Evolutionary conservation across 2,329 filamentous ascomycete species (phyloP).

Genomic region (Colletotrichum navitas): DNA sequence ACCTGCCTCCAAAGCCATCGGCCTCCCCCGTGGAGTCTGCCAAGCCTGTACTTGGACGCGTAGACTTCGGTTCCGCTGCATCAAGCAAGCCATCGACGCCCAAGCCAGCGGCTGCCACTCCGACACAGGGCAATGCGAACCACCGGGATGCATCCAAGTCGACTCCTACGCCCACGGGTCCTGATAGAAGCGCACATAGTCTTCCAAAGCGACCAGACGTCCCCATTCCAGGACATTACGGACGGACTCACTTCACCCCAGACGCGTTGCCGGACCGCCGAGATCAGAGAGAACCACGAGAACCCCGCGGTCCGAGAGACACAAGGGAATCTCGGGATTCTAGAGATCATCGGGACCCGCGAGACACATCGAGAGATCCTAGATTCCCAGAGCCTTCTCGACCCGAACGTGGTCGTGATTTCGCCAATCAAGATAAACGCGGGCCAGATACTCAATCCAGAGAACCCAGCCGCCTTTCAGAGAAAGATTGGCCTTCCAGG

Average conservation of each 20-base stretch:
- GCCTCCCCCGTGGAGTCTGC: conserved; percentile 44
- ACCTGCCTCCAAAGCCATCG: conserved; percentile 39
- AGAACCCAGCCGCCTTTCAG: conserved; percentile 53
- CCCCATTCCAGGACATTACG: conserved; percentile 63
- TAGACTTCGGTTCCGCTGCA: conserved; percentile 28
- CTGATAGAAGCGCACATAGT: conserved; percentile 38
- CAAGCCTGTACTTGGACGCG: conserved; percentile 41
- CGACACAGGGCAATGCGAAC: conserved; percentile 32
- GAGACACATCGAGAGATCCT: conserved; percentile 52
- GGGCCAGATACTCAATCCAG: conserved; percentile 52
- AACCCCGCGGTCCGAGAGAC: conserved; percentile 51
- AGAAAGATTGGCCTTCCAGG: conserved; percentile 54
- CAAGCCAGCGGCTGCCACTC: conserved; percentile 41
- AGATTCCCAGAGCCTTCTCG: conserved; percentile 57
- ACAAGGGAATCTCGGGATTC: conserved; percentile 35
- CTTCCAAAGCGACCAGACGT: conserved; percentile 72
- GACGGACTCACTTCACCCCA: conserved; percentile 58
- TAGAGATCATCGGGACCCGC: conserved; percentile 48
- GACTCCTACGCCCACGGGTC: conserved; percentile 48
- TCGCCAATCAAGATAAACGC: conserved; percentile 57
- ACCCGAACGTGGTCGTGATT: conserved; percentile 58
- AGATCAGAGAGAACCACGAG: conserved; percentile 50
- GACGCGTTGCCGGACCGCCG: conserved; percentile 44
- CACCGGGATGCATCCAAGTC: conserved; percentile 52
- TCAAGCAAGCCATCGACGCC: conserved; percentile 48